Percentiles rank a stretch among this genome's conserved stretches.
These are phyloP conservation scores for Desmodesmus armatus DNA, from an alignment of 139 green algal genomes.

Conservation along the genomic window DNA sequence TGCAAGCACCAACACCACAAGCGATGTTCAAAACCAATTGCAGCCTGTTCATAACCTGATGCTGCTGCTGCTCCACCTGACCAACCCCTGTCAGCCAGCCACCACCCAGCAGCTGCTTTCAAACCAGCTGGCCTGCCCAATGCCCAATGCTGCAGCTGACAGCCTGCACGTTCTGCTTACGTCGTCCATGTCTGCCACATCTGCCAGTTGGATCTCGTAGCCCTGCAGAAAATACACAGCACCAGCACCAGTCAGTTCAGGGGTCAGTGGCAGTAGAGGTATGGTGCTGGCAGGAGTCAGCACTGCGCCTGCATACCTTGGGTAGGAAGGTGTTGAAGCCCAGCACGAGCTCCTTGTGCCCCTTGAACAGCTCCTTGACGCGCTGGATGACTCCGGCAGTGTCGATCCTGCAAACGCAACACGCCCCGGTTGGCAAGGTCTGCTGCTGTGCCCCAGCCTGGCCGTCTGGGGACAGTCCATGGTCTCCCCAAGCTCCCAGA, in stretches of 20 bases:
- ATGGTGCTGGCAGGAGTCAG: neutral
- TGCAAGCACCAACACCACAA: constrained; percentile 1
- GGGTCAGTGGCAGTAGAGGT: neutral
- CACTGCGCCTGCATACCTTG: constrained; percentile 65
- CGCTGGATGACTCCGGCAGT: constrained; percentile 94
- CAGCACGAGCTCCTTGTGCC: constrained; percentile 96
- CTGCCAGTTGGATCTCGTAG: constrained; percentile 80
- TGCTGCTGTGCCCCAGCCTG: too few relatives aligned
- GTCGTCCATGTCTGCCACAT: constrained; percentile 59
- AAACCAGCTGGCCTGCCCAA: too few relatives aligned
- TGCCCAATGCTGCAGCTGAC: neutral
- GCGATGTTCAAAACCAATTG: neutral
- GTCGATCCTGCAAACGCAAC: constrained; percentile 89
- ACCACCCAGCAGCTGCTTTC: too few relatives aligned
- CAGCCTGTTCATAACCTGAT: neutral
- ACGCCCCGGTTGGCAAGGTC: too few relatives aligned
- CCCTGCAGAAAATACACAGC: constrained; percentile 60
- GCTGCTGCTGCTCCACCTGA: neutral
- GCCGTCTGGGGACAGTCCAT: too few relatives aligned
- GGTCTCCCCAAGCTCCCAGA: too few relatives aligned
- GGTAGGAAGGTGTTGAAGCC: constrained; percentile 99
- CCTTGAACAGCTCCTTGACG: constrained; percentile 96
- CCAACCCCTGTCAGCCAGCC: too few relatives aligned
- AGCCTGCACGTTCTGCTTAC: too few relatives aligned
- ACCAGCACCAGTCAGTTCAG: constrained; percentile 1